These are phyloP conservation scores for Nasturtium officinale DNA, from an alignment of 345 rosid species.

Conservation along the genomic window DNA sequence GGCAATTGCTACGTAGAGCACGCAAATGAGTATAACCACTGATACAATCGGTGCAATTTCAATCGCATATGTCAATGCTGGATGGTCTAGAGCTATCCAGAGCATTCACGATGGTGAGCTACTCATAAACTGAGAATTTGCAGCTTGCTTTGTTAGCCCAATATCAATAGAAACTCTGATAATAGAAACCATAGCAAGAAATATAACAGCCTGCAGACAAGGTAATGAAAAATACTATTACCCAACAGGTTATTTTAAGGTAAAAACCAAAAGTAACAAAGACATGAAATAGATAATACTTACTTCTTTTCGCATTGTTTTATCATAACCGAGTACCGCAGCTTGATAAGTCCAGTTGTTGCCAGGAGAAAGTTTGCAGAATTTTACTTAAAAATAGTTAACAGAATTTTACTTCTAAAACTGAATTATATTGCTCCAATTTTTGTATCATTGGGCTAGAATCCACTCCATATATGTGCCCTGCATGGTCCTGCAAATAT, in stretches of 20 bases:
- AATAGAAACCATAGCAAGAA: constrained; percentile 63
- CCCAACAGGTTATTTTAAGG: not conserved
- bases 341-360: constrained; percentile 68
- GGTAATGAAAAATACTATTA: constrained; percentile 21
- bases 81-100: constrained; percentile 58
- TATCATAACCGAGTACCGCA: constrained; percentile 62
- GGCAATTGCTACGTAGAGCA: constrained; percentile 46
- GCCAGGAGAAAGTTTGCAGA: constrained; percentile 73
- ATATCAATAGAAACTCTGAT: constrained; percentile 78
- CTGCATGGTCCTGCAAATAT: constrained; percentile 83
- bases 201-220: constrained; percentile 63
- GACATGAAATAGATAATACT: constrained; percentile 39
- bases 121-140: constrained; percentile 75
- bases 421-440: constrained; percentile 78
- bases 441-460: constrained; percentile 81
- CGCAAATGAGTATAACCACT: constrained; percentile 49
- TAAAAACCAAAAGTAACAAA: constrained; percentile 32
- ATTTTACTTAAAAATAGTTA: constrained; percentile 61
- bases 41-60: constrained; percentile 64
- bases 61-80: constrained; percentile 49
- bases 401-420: constrained; percentile 68
- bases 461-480: constrained; percentile 90
- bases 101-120: constrained; percentile 75
- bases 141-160: constrained; percentile 94
- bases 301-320: constrained; percentile 67